A percentile compares a stretch with the other conserved stretches of the same genome.
phyloP scores from a whole-genome alignment of 148 eudicot species.

The Spergularia bocconei region DNA sequence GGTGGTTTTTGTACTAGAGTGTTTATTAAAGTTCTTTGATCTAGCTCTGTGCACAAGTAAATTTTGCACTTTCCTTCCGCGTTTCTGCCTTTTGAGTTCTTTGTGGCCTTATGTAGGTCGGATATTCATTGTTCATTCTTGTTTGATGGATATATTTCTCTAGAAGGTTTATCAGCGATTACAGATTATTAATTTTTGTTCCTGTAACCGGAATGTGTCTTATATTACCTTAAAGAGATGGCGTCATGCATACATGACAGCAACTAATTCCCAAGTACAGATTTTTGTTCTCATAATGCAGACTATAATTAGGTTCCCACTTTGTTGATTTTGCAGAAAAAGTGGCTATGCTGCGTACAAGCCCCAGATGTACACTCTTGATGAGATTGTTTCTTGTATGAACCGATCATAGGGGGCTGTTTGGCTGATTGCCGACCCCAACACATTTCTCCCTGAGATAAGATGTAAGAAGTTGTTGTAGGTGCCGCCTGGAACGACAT shows the following conservation, averaged over 20 bases:
- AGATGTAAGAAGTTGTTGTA: constrained; percentile 36
- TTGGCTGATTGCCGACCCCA: constrained; percentile 32
- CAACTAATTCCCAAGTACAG: background rate
- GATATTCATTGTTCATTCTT: background rate
- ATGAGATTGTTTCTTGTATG: constrained; percentile 25
- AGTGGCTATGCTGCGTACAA: constrained; percentile 77
- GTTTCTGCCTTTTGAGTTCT: background rate
- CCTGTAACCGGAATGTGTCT: no score
- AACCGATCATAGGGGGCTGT: constrained; percentile 28
- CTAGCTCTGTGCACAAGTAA: no score
- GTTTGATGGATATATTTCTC: background rate
- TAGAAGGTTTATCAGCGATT: background rate
- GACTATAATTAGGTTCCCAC: background rate
- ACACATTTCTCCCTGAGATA: constrained; percentile 34
- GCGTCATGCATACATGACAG: background rate
- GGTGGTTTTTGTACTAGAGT: no score
- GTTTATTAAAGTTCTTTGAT: background rate
- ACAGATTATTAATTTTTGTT: background rate
- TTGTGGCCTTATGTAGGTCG: background rate
- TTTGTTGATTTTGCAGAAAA: constrained; percentile 55
- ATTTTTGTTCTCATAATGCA: background rate
- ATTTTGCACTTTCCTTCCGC: background rate
- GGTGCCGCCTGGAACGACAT: constrained; percentile 34
- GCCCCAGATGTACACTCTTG: constrained; percentile 65
- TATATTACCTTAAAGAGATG: background rate